phyloP scores from a whole-genome alignment of 441 rosid species.

The Gossypium trilobum region DNA sequence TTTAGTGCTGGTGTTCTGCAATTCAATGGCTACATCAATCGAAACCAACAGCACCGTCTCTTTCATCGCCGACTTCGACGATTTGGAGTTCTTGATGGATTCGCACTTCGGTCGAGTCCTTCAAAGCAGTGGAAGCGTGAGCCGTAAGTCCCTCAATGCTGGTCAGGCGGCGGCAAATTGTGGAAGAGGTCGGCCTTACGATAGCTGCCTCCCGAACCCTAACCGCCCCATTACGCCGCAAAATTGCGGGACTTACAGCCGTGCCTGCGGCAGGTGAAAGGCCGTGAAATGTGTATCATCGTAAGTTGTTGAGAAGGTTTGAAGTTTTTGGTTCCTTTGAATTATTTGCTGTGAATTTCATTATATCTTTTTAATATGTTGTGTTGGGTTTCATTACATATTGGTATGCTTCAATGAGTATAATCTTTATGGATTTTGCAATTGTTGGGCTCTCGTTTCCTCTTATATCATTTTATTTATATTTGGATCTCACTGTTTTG shows the following conservation, averaged over 20 bases:
- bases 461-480: neutral
- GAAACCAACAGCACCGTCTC: neutral
- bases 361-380: neutral
- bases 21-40: neutral
- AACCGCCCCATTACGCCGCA: neutral
- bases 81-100: conserved; percentile 13
- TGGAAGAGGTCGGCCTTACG: neutral
- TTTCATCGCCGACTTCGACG: neutral
- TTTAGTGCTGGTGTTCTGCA: neutral
- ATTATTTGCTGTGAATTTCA: neutral
- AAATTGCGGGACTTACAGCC: neutral
- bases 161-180: neutral
- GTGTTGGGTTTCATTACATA: neutral
- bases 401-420: neutral
- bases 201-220: neutral
- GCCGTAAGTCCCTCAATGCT: neutral
- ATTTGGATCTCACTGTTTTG: no score
- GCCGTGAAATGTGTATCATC: neutral
- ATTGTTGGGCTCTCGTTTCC: neutral
- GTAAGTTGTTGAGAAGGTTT: neutral
- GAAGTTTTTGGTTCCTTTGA: neutral
- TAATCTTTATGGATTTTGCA: neutral
- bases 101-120: conserved; percentile 3
- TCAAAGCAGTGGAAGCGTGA: neutral
- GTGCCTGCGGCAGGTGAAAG: neutral